Base-by-base conservation (phyloP, 208 protist genomes). In the Trypanosoma rangeli region DNA sequence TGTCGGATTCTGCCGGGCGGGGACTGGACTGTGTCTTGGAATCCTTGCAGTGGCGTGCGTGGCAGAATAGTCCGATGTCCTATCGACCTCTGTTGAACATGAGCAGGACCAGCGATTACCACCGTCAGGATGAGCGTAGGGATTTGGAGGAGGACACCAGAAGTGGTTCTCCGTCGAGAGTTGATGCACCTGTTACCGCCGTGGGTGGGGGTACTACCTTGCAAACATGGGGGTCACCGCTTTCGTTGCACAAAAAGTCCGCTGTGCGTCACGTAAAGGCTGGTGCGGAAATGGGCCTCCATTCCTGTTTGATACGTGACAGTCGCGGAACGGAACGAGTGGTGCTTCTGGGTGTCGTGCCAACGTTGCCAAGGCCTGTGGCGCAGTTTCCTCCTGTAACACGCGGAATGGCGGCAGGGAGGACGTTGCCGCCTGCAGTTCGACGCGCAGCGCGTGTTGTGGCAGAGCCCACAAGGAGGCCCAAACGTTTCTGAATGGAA, bases 401-500 rank as follows among this genome's bases (percentile, higher is more conserved):
- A 39, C 26, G 13, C 13, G 42, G 52, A 31, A 8, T 1, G 60
- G 18, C 12, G 18, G 37, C 22, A 22, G 39, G 37, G 52, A 12
- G 24, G 22, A 8, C 7, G n/a, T 18, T 72, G 10, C 31, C 58
- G 9, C 57, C 57, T 42, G 28, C n/a, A 5, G 64, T 63, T 54
- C 39, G 58, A 26, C 12, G 58, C 1, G 22, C 24, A 22, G 56
- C 46, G 12, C 42, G 48, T 35, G 39, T 13, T 46, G 42, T 20
- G 29, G 20, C 31, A 26, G 29, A 12, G 1, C 37, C 39, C 16
- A 65, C 26, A 5, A 72, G 59, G 20, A 18, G 67, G 29, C 67
- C 67, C n/a, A 72, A 72, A 48, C 67, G 67, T 33, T 72, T 72
- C 31, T 72, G 35, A 64, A 13, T 31, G 26, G 12, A 29, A 24